Conservation (phyloP, 441 rosid genomes). For the Corymbia citriodora region DNA sequence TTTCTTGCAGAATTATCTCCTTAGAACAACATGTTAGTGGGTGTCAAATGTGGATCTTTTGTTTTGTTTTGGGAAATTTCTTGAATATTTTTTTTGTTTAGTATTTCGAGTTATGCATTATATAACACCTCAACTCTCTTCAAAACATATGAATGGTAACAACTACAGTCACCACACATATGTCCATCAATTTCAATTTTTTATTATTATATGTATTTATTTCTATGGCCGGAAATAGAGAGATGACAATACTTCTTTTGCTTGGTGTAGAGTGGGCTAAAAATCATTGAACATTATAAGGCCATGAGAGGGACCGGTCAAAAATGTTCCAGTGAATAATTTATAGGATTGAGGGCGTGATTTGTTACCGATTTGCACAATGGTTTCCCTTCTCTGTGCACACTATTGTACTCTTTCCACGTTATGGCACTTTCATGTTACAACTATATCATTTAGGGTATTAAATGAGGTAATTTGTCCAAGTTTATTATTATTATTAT, state of each 20-base stretch:
- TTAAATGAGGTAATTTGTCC: neutral
- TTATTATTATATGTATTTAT: neutral
- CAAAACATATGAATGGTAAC: neutral
- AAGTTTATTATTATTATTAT: neutral
- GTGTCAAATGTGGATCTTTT: neutral
- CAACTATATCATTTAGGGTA: neutral
- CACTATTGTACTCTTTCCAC: neutral
- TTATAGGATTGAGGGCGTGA: neutral
- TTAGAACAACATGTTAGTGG: neutral
- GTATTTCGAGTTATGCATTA: too few species aligned
- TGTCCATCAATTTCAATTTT: neutral
- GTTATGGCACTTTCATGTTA: neutral
- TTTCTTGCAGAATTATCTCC: neutral
- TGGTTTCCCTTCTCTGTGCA: neutral
- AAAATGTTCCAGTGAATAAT: neutral
- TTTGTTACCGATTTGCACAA: neutral
- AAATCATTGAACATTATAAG: neutral
- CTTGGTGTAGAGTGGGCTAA: neutral
- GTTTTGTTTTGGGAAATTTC: neutral
- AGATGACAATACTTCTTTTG: neutral
- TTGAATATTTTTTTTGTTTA: rapidly evolving
- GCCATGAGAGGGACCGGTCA: neutral
- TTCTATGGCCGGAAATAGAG: neutral
- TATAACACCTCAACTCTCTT: neutral
- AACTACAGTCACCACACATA: neutral